Evolutionary conservation across 2,329 filamentous ascomycete genomes (phyloP).

Genomic region (Monosporascus cannonballus): DNA sequence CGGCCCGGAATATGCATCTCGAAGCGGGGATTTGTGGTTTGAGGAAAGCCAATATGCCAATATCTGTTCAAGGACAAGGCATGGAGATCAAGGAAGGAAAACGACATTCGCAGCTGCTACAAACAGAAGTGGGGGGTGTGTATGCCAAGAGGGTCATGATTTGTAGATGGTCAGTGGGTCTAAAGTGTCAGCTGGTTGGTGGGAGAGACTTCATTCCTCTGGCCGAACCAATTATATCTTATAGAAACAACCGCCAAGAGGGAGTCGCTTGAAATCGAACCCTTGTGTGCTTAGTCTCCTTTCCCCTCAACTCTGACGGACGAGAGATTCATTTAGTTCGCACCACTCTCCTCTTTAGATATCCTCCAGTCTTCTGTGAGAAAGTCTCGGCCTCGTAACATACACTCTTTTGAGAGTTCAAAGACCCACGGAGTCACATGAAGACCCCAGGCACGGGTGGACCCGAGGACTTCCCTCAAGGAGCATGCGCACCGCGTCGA

Average conservation of each 20-base stretch:
- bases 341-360: conserved; percentile 24
- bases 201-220: conserved; percentile 18
- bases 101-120: conserved; percentile 1
- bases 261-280: not conserved
- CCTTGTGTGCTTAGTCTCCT: conserved; percentile 6
- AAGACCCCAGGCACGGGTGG: conserved; percentile 13
- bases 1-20: not conserved
- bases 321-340: conserved; percentile 7
- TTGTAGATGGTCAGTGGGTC: conserved; percentile 30
- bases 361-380: conserved; percentile 1
- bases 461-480: not conserved
- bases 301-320: conserved; percentile 1
- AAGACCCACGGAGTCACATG: conserved; percentile 29
- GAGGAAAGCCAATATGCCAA: not conserved
- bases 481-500: not conserved
- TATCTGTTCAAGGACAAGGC: not conserved
- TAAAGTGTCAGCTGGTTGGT: conserved; percentile 32
- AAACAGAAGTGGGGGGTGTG: conserved; percentile 14
- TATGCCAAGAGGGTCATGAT: conserved; percentile 27
- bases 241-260: conserved; percentile 1
- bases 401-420: conserved; percentile 15
- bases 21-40: not conserved
- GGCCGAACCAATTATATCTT: conserved; percentile 4
- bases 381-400: conserved; percentile 19
- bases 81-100: not conserved